Percentiles rank a stretch among this genome's conserved stretches.
Evolutionary conservation across 2,329 filamentous ascomycete species (phyloP).

Genomic region (Alternaria arbusti): DNA sequence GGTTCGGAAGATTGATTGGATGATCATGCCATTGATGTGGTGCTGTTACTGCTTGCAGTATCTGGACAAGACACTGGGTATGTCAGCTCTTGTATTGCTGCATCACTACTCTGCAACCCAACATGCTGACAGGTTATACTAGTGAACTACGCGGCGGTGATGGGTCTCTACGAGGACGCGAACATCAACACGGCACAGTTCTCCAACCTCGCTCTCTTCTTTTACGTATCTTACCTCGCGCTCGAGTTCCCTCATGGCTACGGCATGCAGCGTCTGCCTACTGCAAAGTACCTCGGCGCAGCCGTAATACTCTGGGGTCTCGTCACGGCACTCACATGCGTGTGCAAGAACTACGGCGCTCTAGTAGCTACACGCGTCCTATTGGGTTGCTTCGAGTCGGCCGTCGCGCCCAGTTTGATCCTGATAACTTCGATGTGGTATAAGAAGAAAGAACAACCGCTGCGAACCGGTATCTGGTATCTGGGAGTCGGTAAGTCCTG

Average conservation of each 20-base stretch:
- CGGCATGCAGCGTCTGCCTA: slow-evolving; percentile 61
- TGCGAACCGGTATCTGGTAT: slow-evolving; percentile 52
- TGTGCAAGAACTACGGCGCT: slow-evolving; percentile 57
- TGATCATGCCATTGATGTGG: slow-evolving; percentile 51
- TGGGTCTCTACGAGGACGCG: slow-evolving; percentile 49
- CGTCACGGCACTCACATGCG: slow-evolving; percentile 57
- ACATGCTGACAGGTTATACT: not conserved
- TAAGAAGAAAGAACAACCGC: slow-evolving; percentile 66
- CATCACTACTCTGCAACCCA: not conserved
- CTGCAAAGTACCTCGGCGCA: slow-evolving; percentile 59
- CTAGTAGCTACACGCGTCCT: slow-evolving; percentile 59
- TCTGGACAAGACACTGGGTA: slow-evolving; percentile 51
- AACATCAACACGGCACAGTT: slow-evolving; percentile 47
- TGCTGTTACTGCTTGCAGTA: slow-evolving; percentile 50
- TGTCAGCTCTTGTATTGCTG: slow-evolving; percentile 39
- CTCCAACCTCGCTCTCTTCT: slow-evolving; percentile 44
- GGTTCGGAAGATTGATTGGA: slow-evolving; percentile 49
- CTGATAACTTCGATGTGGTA: slow-evolving; percentile 72
- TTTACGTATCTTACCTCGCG: slow-evolving; percentile 48
- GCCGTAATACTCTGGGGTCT: slow-evolving; percentile 56
- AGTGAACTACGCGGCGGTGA: slow-evolving; percentile 52
- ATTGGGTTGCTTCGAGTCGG: slow-evolving; percentile 60
- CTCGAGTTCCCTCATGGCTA: slow-evolving; percentile 54
- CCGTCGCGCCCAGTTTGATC: slow-evolving; percentile 63
- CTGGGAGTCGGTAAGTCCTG: slow-evolving; percentile 44